Evolutionary conservation across 306 rosid genomes (phyloP).

Genomic region (Betula pendula): DNA sequence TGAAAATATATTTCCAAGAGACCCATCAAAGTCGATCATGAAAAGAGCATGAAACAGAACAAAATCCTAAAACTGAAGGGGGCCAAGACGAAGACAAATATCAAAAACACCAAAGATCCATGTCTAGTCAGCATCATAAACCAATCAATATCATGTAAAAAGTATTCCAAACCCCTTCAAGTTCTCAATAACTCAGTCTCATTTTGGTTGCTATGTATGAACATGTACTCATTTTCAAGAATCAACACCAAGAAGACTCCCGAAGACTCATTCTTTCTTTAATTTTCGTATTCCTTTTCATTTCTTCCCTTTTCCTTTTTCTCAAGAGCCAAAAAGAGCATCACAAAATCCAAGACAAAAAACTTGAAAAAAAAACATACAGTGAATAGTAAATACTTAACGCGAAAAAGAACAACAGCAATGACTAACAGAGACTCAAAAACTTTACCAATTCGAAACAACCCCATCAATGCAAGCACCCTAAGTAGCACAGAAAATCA

Average conservation of each 20-base stretch:
- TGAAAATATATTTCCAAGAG: background rate
- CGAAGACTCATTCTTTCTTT: background rate
- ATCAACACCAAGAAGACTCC: background rate
- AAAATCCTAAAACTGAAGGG: conserved; percentile 5
- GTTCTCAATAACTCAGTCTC: conserved; percentile 1
- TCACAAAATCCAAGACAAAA: background rate
- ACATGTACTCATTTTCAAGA: conserved; percentile 2
- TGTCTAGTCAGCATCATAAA: conserved; percentile 5
- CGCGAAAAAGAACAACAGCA: conserved; percentile 11
- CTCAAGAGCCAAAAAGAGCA: conserved; percentile 22
- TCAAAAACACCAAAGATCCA: conserved; percentile 30
- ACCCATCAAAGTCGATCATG: background rate
- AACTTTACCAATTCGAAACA: conserved; percentile 13
- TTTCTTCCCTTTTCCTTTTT: conserved; percentile 5
- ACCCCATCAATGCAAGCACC: conserved; percentile 25
- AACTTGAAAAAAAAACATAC: background rate
- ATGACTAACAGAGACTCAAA: background rate
- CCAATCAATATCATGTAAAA: background rate
- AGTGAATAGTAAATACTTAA: conserved; percentile 20
- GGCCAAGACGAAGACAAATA: conserved; percentile 24
- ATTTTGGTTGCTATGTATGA: background rate
- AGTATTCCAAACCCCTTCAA: conserved; percentile 7
- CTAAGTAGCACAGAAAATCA: background rate
- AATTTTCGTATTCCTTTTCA: conserved; percentile 9
- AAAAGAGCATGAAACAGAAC: background rate